These are phyloP conservation scores for Coffea canephora DNA, from an alignment of 257 asterid species.

Conservation along the genomic window DNA sequence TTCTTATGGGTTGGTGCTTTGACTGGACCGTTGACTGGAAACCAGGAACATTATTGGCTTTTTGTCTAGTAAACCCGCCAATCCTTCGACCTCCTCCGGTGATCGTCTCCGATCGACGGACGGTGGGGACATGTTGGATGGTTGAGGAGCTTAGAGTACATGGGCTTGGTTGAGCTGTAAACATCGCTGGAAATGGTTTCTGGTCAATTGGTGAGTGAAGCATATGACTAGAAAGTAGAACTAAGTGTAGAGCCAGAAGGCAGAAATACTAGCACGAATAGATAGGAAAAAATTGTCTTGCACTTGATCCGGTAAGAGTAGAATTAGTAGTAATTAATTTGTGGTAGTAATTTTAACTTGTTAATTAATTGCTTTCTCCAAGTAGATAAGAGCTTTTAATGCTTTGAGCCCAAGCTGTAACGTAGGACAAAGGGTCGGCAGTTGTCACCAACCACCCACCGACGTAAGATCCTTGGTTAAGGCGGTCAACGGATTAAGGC, in stretches of 20 bases:
- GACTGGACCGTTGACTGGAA: slow-evolving; percentile 18
- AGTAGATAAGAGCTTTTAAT: too few relatives aligned
- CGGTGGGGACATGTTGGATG: slow-evolving; percentile 21
- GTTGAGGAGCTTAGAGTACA: slow-evolving; percentile 30
- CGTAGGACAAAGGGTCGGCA: too few relatives aligned
- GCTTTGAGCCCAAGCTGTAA: too few relatives aligned
- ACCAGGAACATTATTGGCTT: slow-evolving; percentile 17
- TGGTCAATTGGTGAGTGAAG: neutral
- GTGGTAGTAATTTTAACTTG: too few relatives aligned
- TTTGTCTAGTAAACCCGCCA: slow-evolving; percentile 18
- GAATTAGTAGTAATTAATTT: too few relatives aligned
- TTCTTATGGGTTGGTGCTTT: slow-evolving; percentile 28
- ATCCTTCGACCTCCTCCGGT: slow-evolving; percentile 28
- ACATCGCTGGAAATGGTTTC: slow-evolving; percentile 29
- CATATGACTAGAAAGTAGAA: neutral
- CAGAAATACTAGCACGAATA: neutral
- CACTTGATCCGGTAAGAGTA: too few relatives aligned
- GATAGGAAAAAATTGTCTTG: too few relatives aligned
- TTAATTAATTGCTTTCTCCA: too few relatives aligned
- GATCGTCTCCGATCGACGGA: slow-evolving; percentile 35
- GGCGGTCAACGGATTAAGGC: too few relatives aligned
- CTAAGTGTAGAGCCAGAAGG: too few relatives aligned
- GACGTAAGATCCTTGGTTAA: too few relatives aligned
- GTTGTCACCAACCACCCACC: too few relatives aligned
- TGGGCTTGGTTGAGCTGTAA: slow-evolving; percentile 58